Conservation (phyloP, 345 rosid species). For the Salix purpurea region DNA sequence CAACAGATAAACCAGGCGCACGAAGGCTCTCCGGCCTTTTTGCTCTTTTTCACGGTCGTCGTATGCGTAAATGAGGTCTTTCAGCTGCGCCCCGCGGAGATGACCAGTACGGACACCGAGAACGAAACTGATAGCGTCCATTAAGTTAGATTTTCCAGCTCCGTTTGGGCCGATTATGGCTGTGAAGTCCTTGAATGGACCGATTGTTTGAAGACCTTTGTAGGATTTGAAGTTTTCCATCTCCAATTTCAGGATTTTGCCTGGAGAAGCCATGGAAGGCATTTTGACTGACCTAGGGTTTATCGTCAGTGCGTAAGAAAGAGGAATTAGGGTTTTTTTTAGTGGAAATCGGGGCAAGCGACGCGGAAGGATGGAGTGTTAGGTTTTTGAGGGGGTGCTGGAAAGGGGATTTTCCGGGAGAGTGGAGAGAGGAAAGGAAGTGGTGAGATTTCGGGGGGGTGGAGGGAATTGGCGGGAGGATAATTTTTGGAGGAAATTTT, state of each 20-base stretch:
- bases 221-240: constrained; percentile 97
- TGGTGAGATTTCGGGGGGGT: not conserved
- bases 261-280: constrained; percentile 65
- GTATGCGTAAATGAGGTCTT: constrained; percentile 88
- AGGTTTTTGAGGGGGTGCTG: not conserved
- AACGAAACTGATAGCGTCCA: constrained; percentile 99
- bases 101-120: constrained; percentile 96
- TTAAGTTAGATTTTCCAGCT: constrained; percentile 90
- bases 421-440: not conserved
- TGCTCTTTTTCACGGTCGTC: constrained; percentile 92
- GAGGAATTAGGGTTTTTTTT: not conserved
- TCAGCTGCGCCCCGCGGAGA: constrained; percentile 92
- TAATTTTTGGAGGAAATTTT: not conserved
- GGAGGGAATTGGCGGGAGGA: constrained; percentile 20
- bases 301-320: not conserved
- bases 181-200: constrained; percentile 95
- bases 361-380: not conserved
- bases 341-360: not conserved
- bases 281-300: constrained; percentile 25
- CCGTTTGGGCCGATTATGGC: constrained; percentile 99
- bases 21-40: constrained; percentile 80
- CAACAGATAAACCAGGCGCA: constrained; percentile 66
- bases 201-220: constrained; percentile 75
- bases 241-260: constrained; percentile 74
- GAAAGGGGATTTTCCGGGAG: not conserved